These are phyloP conservation scores for Toxicodendron radicans DNA, from an alignment of 345 rosid species.

Conservation along the genomic window DNA sequence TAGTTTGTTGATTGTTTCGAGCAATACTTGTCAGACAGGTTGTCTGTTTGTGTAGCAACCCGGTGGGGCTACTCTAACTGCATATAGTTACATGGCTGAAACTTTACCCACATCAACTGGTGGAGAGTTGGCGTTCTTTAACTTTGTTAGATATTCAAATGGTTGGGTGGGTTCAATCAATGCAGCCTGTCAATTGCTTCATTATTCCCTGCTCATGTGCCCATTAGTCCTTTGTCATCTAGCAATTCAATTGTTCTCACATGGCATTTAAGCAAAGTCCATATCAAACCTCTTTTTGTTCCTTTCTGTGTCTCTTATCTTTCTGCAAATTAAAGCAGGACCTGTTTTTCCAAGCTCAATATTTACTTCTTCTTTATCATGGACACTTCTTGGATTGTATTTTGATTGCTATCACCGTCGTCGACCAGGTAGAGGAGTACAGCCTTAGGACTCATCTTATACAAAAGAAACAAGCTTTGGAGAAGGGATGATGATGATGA, in stretches of 20 bases:
- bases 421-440: slow-evolving; percentile 50
- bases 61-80: not conserved
- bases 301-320: not conserved
- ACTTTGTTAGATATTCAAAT: slow-evolving; percentile 3
- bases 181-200: slow-evolving; percentile 17
- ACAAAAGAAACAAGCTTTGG: slow-evolving; percentile 55
- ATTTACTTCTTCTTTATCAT: not conserved
- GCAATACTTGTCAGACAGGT: not conserved
- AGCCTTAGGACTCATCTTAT: slow-evolving; percentile 61
- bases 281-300: slow-evolving; percentile 3
- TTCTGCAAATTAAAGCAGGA: no score
- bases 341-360: no score
- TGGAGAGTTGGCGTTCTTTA: slow-evolving; percentile 3
- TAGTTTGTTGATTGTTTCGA: not conserved
- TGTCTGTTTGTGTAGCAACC: not conserved
- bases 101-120: slow-evolving; percentile 6
- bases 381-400: not conserved
- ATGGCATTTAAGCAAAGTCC: slow-evolving; percentile 17
- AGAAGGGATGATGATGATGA: slow-evolving; percentile 19
- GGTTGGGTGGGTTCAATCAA: slow-evolving; percentile 16
- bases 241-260: slow-evolving; percentile 3
- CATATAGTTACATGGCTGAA: not conserved
- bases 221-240: slow-evolving; percentile 21
- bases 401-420: slow-evolving; percentile 8
- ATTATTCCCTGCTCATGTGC: slow-evolving; percentile 14